These are phyloP conservation scores for Quambalaria eucalypti DNA, from an alignment of 1,284 basidiomycete species.

Conservation along the genomic window DNA sequence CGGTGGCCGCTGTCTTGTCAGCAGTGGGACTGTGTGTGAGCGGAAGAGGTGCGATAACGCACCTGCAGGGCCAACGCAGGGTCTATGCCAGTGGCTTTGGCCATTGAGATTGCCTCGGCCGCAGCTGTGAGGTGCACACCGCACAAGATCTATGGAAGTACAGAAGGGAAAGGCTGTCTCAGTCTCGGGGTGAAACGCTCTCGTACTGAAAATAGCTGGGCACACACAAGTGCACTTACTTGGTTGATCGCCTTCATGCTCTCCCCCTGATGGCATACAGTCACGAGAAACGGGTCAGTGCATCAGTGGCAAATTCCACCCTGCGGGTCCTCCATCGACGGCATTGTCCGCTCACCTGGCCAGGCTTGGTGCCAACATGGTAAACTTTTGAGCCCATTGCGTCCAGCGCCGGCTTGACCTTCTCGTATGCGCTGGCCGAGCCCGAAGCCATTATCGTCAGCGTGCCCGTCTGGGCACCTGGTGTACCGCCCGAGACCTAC, in stretches of 20 bases:
- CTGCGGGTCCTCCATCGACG: too few relatives aligned
- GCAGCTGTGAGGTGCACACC: constrained; percentile 46
- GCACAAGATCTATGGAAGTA: constrained; percentile 42
- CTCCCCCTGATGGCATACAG: too few relatives aligned
- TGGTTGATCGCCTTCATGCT: constrained; percentile 39
- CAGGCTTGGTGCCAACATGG: constrained; percentile 41
- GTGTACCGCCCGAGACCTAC: constrained; percentile 37
- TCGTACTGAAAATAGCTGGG: too few relatives aligned
- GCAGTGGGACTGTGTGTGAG: too few relatives aligned
- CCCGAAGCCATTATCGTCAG: constrained; percentile 47
- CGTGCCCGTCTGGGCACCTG: constrained; percentile 37
- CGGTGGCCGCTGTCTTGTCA: too few relatives aligned
- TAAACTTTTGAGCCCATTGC: constrained; percentile 38
- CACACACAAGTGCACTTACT: too few relatives aligned
- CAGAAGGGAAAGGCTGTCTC: too few relatives aligned
- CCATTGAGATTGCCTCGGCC: constrained; percentile 47
- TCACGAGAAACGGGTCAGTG: too few relatives aligned
- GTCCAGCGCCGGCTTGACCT: constrained; percentile 32
- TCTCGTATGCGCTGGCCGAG: constrained; percentile 17
- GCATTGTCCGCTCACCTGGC: too few relatives aligned
- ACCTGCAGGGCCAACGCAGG: constrained; percentile 36
- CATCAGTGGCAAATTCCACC: too few relatives aligned
- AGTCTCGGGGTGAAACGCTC: too few relatives aligned
- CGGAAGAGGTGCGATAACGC: too few relatives aligned
- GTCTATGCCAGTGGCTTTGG: constrained; percentile 45